These are phyloP conservation scores for Gracilariopsis chorda DNA, from an alignment of 23 red algal species.

Conservation along the genomic window DNA sequence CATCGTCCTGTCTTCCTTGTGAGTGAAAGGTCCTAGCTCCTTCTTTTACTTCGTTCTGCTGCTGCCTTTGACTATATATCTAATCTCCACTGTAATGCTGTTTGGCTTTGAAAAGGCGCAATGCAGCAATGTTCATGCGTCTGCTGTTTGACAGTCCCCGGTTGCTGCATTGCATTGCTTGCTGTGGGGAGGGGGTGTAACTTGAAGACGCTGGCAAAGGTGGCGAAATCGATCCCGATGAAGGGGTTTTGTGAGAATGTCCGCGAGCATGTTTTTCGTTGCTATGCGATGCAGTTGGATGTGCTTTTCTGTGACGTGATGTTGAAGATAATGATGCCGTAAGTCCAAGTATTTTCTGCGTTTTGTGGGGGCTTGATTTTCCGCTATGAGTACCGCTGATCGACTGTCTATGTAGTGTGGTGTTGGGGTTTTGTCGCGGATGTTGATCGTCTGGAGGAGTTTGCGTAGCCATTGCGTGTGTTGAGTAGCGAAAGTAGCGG, in stretches of 20 bases:
- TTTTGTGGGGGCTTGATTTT: not conserved
- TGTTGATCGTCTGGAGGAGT: not conserved
- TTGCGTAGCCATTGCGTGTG: not conserved
- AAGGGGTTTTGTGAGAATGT: not conserved
- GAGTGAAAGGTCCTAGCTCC: too few relatives aligned
- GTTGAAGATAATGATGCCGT: not conserved
- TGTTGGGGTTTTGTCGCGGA: too few relatives aligned
- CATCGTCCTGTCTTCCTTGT: too few relatives aligned
- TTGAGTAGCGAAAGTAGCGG: not conserved
- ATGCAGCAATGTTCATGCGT: not conserved
- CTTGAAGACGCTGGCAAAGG: not conserved
- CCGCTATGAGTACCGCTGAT: not conserved
- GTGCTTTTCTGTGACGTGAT: not conserved
- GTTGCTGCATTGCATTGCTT: not conserved
- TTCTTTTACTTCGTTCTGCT: too few relatives aligned
- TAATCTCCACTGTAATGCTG: constrained; percentile 14
- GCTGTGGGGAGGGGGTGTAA: not conserved
- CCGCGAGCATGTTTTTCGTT: not conserved
- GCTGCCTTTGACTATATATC: too few relatives aligned
- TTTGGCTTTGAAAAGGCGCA: not conserved
- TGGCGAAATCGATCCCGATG: not conserved
- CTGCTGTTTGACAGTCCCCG: constrained; percentile 12
- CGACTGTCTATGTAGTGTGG: not conserved
- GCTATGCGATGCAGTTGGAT: not conserved
- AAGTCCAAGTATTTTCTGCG: not conserved